Base-by-base conservation (phyloP, 2,329 filamentous ascomycete genomes). In the Cadophora malorum region DNA sequence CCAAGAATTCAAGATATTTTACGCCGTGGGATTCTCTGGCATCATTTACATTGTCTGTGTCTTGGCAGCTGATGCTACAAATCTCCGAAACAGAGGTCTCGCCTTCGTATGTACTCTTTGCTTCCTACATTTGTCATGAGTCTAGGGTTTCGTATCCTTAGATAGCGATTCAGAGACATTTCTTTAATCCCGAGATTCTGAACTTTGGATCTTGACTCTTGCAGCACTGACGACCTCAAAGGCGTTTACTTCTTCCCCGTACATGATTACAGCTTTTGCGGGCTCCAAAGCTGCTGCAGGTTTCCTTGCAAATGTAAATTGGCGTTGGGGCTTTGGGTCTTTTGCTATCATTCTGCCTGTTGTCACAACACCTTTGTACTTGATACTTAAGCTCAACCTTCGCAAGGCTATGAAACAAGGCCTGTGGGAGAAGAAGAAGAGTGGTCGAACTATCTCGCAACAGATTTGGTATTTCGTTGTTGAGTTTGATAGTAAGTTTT, bases 261-360 rank as follows among this genome's bases (percentile, higher is more conserved):
- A 88, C 73, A 84, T 92, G 62, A 83, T 88, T 71, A 90, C 89
- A 4, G 86, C 88, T 3, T 92, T 87, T 79, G 82, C 88, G 52
- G 85, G 88, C 4, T 83, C 87, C 0, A 84, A 82, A 28, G 84
- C 90, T 67, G 84, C 86, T 0, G 80, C 85, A 23, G 79, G 80
- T 1, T 85, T 90, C 67, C 80, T 88, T 60, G 74, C 81, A 0
- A 78, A 84, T 4, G 79, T 83, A 4, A 87, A 83, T 61, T 91
- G 87, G 85, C 83, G 88, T 52, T 92, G 89, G 90, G 88, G 84
- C 0, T 91, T 89, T 73, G 90, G 88, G 52, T 82, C 83, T 73
- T 92, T 90, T 78, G 83, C 85, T 61, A 87, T 92, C 71, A 83
- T 92, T 67, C 79, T 88, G 6, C 89, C 89, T 2, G 78, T 84